Percentiles rank a stretch among this genome's conserved stretches.
Evolutionary conservation across 164 flowering plant species (phyloP).

Genomic region (Tetracentron sinense): DNA sequence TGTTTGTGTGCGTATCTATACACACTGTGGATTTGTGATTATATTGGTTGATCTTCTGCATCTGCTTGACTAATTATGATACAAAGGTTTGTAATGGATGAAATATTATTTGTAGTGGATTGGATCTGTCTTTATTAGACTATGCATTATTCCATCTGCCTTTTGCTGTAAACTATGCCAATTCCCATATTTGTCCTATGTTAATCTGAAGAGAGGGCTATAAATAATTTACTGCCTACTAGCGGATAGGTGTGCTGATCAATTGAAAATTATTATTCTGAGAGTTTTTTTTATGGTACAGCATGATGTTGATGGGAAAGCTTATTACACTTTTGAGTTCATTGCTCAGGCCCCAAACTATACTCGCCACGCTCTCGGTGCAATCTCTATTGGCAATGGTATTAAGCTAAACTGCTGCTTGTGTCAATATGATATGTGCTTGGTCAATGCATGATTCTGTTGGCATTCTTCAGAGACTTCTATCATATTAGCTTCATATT

Average conservation of each 20-base stretch:
- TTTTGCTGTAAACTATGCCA: no score
- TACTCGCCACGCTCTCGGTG: conserved; percentile 87
- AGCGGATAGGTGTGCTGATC: not conserved
- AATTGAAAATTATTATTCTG: not conserved
- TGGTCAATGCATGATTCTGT: not conserved
- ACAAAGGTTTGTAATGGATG: not conserved
- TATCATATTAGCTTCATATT: no score
- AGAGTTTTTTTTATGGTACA: conserved; percentile 24
- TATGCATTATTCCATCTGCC: no score
- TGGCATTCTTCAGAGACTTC: not conserved
- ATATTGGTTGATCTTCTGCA: not conserved
- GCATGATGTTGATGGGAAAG: conserved; percentile 81
- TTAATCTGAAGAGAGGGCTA: not conserved
- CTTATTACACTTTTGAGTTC: conserved; percentile 90
- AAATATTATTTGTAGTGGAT: not conserved
- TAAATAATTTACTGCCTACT: not conserved
- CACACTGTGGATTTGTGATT: no score
- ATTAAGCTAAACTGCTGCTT: conserved; percentile 11
- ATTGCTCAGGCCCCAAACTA: conserved; percentile 83
- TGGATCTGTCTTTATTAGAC: not conserved
- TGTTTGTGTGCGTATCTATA: no score
- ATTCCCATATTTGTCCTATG: not conserved
- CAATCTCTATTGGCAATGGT: conserved; percentile 79
- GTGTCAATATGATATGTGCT: not conserved
- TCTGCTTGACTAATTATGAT: not conserved